Base-by-base conservation (phyloP, 2,329 filamentous ascomycete species). In the Rutstroemia sp. region DNA sequence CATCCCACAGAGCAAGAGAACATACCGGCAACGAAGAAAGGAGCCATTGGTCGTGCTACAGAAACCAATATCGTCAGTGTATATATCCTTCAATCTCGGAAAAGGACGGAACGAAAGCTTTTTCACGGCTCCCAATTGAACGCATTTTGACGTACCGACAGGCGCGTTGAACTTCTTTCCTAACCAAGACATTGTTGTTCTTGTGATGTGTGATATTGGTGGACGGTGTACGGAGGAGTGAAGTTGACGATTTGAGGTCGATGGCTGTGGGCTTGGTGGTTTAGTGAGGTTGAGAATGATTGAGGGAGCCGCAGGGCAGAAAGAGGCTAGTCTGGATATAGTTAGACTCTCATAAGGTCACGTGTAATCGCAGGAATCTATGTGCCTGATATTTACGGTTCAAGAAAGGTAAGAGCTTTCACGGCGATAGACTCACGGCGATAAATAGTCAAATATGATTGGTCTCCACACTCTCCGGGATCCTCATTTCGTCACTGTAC, bases 1-100 rank as follows among this genome's bases (percentile, higher is more conserved):
- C 25, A 45, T 7, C n/a, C 19, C 42, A 19, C 21, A 48, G 8
- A 10, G 16, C 39, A 23, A 10, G 5, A 1, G 47, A 54, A 80
- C 88, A 72, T 94, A 96, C 92, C 91, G 73, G 92, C 92, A 75
- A 82, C 80, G 81, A 92, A 94, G 84, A 97, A 97, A 67, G 92
- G 92, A 74, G 83, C 85, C 86, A 95, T 86, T 69, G 92, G 91
- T 81, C 83, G 83, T 78, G 90, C 92, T 97, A 72, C 73, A 70
- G 59, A 47, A 12, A 47, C 16, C n/a, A 39, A 41, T 21, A 5
- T 45, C 27, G 9, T 56, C 30, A 56, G 54, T 41, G 23, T 47
- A 52, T 5, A 46, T 37, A 42, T 45, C 39, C 16, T 51, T 27
- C 8, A 30, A 51, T 14, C n/a, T 51, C 53, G 53, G 53, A 37